Evolutionary conservation across 148 eudicot species (phyloP), one percentile per base, ranked within the genome.

Genomic region (Limonium bicolor): DNA sequence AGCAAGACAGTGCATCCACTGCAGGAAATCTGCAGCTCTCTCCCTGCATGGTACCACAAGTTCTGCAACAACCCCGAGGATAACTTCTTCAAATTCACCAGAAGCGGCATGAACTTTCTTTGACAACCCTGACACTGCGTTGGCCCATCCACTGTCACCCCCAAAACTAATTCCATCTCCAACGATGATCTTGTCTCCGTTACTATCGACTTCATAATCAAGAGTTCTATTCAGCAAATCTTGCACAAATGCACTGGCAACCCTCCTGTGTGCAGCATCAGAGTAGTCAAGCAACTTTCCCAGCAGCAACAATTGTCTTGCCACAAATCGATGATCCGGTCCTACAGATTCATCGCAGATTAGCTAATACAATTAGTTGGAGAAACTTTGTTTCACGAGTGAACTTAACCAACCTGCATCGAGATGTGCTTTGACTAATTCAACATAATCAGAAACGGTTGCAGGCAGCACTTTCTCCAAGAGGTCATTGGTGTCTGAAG

Each of bases 1-100:
- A 37, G 99, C 81, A 46, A 90, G 71, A 59, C 99, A 90, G 58
- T 90, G 99, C 72, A 85, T 67, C 99, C 95, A 90, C 62, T 81
- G 80, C 55, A 63, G 52, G 58, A 66, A 75, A 46, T 85, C 88
- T 16, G 99, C 99, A 35, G 85, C 76, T 62, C 99, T 77, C 63
- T 90, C 99, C 48, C 99, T 76, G 69, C 99, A 90, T 31, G 95
- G 88, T 54, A 39, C 54, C 36, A 82, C 99, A 56, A 90, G 88
- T 69, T 76, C 82, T 53, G 67, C 95, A 30, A 85, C 51, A 50
- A 81, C 72, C 20, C 65, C 51, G 27, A 85, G 58, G 54, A 70
- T 56, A 53, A 78, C 80, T 66, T 90, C 94, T 69, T 78, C 99
- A 72, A 90, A 85, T 64, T 90, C 99, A 50, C 95, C 94, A 27